These are phyloP conservation scores for Globisporangium echinulatum DNA, from an alignment of 352 stramenopile genomes.

Conservation along the genomic window DNA sequence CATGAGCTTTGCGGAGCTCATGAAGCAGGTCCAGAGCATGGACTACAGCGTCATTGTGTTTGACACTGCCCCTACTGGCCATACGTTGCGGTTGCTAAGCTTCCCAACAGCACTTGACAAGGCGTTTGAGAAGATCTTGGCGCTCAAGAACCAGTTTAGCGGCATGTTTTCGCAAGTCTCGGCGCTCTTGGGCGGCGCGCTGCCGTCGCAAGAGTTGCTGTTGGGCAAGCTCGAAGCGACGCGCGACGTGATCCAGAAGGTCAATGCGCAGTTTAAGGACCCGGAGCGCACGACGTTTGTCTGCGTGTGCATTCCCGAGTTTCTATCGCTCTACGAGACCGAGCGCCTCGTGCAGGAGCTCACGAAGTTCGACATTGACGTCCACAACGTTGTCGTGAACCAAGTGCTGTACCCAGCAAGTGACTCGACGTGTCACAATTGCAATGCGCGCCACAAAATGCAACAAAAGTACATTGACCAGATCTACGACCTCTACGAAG, in stretches of 20 bases:
- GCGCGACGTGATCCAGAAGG: constrained; percentile 97
- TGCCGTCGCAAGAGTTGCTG: constrained; percentile 92
- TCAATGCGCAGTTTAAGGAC: constrained; percentile 99
- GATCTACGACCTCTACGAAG: constrained; percentile 99
- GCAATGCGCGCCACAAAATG: constrained; percentile 96
- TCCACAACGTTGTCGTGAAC: constrained; percentile 99
- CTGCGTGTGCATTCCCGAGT: constrained; percentile 99
- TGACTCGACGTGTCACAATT: constrained; percentile 87
- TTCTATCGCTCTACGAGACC: constrained; percentile 99
- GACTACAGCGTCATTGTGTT: constrained; percentile 98
- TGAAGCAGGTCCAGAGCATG: constrained; percentile 97
- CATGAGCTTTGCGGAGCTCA: constrained; percentile 98
- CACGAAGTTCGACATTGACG: constrained; percentile 99
- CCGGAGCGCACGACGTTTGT: constrained; percentile 98
- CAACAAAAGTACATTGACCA: constrained; percentile 99
- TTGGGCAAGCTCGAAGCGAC: constrained; percentile 94
- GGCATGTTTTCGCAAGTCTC: constrained; percentile 85
- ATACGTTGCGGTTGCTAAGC: constrained; percentile 94
- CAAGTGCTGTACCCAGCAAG: constrained; percentile 94
- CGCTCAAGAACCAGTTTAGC: constrained; percentile 92
- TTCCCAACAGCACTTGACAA: constrained; percentile 98
- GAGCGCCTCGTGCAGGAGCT: constrained; percentile 98
- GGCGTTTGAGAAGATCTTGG: constrained; percentile 97
- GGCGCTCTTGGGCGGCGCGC: constrained; percentile 57
- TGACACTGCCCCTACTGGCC: constrained; percentile 96